Base-by-base conservation (phyloP, 2,329 filamentous ascomycete species). In the Diaporthe amygdali region DNA sequence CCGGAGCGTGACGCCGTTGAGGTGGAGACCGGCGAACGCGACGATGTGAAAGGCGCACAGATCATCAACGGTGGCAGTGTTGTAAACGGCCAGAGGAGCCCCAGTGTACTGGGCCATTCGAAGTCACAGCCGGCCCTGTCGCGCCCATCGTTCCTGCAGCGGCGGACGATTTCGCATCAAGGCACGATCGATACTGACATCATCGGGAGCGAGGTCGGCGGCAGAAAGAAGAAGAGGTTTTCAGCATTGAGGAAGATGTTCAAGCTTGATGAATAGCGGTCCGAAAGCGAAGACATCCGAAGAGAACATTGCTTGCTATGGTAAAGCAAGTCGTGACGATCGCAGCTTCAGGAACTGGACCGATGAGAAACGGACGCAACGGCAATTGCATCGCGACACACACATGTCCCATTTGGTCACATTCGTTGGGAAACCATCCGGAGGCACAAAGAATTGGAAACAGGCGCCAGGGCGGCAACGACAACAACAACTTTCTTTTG, bases 161-260 rank as follows among this genome's bases (percentile, higher is more conserved):
- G 82, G 49, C 77, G 82, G 59, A 82, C 79, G 67, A 79, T 80
- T 34, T 84, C 82, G 20, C 77, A 54, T 44, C 59, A 74, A 10
- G 69, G 55, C 14, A 44, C 72, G 52, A 66, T 69, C 14, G 68
- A 70, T 2, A 54, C 67, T 39, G 73, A 73, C 32, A 72, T 49
- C 15, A 67, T 69, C 17, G 74, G 73, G 8, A 59, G 74, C 44
- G 46, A 68, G 51, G 74, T 72, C 41, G 74, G 73, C 5, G 63
- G 61, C 46, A 78, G 76, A 73, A 86, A 81, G 82, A 89, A 88
- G 83, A 94, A 93, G 86, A 93, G 91, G 81, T 94, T 94, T 80
- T 86, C 87, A 51, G 82, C 84, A 68, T 80, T 94, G 78, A 89
- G 92, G 78, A 89, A 85, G 79, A 91, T 92, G 79, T 92, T 94